Evolutionary conservation across 2,329 filamentous ascomycete species (phyloP).

Genomic region (Hymenoscyphus albidus): DNA sequence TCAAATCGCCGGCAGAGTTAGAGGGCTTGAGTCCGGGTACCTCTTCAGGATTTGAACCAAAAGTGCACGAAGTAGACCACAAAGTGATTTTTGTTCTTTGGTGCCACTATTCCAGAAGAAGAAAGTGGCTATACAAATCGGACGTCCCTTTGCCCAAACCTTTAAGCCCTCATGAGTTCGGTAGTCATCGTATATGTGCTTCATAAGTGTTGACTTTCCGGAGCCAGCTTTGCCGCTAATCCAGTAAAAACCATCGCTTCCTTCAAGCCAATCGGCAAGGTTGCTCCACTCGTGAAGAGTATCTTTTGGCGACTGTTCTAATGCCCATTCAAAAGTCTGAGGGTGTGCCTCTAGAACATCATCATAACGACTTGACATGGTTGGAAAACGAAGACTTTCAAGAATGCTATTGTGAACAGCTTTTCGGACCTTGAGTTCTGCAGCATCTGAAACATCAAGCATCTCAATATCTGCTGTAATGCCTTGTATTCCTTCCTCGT

Average conservation of each 20-base stretch:
- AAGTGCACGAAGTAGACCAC: conserved; percentile 14
- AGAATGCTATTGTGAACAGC: not conserved
- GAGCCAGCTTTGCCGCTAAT: conserved; percentile 21
- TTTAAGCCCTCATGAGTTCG: conserved; percentile 12
- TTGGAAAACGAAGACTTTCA: not conserved
- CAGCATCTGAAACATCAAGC: not conserved
- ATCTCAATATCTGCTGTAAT: not conserved
- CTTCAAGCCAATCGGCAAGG: conserved; percentile 19
- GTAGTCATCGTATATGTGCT: conserved; percentile 10
- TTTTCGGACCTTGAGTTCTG: not conserved
- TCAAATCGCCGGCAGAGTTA: not conserved
- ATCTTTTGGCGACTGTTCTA: not conserved
- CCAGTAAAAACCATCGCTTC: conserved; percentile 18
- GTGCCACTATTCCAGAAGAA: conserved; percentile 46
- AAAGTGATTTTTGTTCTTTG: conserved; percentile 10
- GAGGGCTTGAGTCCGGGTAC: not conserved
- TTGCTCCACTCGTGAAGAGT: not conserved
- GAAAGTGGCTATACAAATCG: conserved; percentile 36
- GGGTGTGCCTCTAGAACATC: not conserved
- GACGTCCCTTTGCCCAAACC: conserved; percentile 28
- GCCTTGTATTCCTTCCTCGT: too few species aligned
- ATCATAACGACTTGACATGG: not conserved
- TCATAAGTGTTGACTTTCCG: conserved; percentile 25
- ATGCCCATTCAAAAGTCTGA: not conserved
- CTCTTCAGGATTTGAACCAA: conserved; percentile 4